Conservation (phyloP, 1,284 basidiomycete species). For the Melampsora americana region DNA sequence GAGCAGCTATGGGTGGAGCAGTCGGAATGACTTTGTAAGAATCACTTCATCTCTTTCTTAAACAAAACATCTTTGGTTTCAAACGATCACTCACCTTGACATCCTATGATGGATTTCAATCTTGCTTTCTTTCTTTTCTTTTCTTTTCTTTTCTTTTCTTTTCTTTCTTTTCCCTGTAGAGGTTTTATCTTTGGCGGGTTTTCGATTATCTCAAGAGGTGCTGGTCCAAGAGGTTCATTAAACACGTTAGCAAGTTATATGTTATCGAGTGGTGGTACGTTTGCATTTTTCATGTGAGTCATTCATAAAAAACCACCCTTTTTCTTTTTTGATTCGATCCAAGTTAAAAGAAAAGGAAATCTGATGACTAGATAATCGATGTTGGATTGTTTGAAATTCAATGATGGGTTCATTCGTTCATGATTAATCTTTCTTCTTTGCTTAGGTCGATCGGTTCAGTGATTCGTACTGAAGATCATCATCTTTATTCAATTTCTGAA, state of each 20-base stretch:
- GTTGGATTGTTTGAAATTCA: neutral
- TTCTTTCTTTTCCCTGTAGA: neutral
- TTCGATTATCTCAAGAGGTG: conserved; percentile 30
- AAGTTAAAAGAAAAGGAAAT: too few relatives aligned
- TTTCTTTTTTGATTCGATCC: too few relatives aligned
- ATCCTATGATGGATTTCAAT: neutral
- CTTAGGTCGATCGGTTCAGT: conserved; percentile 42
- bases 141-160: neutral
- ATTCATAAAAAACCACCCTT: neutral
- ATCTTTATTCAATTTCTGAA: neutral
- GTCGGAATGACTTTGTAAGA: conserved; percentile 39
- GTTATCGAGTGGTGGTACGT: conserved; percentile 42
- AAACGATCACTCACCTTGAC: neutral
- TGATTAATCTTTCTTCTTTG: neutral
- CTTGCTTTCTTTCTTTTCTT: neutral
- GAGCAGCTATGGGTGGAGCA: conserved; percentile 42
- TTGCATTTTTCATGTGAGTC: conserved; percentile 43
- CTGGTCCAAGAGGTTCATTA: conserved; percentile 33
- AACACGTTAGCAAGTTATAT: conserved; percentile 42
- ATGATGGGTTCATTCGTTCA: too few relatives aligned
- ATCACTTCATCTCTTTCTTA: neutral
- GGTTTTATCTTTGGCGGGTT: conserved; percentile 40
- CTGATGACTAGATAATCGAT: too few relatives aligned
- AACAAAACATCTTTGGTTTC: neutral
- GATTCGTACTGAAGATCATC: conserved; percentile 26